Evolutionary conservation across 805 yeast species (phyloP).

Genomic region (Kuraishia borneana): DNA sequence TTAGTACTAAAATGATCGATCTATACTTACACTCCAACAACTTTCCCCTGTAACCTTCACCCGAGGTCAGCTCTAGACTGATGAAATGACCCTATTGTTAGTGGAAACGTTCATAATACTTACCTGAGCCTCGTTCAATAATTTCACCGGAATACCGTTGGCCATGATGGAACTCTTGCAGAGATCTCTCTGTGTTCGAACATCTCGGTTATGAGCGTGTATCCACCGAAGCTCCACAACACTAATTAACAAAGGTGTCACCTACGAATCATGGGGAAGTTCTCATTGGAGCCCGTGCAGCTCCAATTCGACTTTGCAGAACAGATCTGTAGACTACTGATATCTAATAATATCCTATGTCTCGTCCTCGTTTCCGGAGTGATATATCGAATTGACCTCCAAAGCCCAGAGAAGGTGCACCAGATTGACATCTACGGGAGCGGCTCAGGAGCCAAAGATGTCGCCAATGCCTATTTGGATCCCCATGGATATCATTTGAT

Average conservation of each 20-base stretch:
- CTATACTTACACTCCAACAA: conserved; percentile 46
- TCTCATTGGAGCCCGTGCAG: conserved; percentile 18
- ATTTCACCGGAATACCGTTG: conserved; percentile 73
- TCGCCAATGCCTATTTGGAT: conserved; percentile 31
- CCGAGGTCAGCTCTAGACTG: conserved; percentile 72
- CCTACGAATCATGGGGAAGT: not conserved
- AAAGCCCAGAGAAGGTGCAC: conserved; percentile 49
- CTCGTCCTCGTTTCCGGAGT: conserved; percentile 40
- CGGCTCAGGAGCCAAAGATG: conserved; percentile 12
- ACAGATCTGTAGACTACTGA: conserved; percentile 37
- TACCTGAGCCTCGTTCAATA: conserved; percentile 72
- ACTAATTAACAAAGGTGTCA: not conserved
- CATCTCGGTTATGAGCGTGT: not conserved
- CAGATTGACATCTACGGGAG: conserved; percentile 21
- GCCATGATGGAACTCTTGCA: too few relatives aligned
- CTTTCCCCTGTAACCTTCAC: conserved; percentile 83
- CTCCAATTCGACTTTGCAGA: conserved; percentile 18
- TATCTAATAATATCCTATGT: conserved; percentile 42
- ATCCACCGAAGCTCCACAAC: not conserved
- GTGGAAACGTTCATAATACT: conserved; percentile 7
- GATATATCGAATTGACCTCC: conserved; percentile 55
- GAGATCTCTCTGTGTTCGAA: too few relatives aligned
- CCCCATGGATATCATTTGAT: conserved; percentile 41
- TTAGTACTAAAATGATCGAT: conserved; percentile 1
- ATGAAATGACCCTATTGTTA: conserved; percentile 60